Conservation (phyloP, 1,284 basidiomycete species). For the Uromyces viciae-fabae region DNA sequence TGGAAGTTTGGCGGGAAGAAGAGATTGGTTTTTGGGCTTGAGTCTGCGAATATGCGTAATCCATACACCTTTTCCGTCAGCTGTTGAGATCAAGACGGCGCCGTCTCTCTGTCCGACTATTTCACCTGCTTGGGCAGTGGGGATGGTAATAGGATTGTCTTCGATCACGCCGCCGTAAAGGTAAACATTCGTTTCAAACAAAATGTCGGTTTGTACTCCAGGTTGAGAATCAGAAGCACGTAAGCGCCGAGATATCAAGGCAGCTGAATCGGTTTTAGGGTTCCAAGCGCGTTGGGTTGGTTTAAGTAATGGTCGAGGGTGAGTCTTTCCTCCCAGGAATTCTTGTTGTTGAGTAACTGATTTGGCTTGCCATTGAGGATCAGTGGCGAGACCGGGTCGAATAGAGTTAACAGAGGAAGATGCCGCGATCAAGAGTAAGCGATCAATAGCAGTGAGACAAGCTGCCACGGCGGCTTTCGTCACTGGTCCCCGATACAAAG, state of each 20-base stretch:
- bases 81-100: conserved; percentile 57
- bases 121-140: conserved; percentile 52
- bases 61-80: conserved; percentile 56
- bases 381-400: conserved; percentile 1
- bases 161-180: conserved; percentile 57
- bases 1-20: conserved; percentile 57
- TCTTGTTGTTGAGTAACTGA: conserved; percentile 53
- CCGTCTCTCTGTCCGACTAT: conserved; percentile 57
- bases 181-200: conserved; percentile 49
- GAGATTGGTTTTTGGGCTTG: conserved; percentile 54
- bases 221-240: conserved; percentile 58
- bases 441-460: conserved; percentile 55
- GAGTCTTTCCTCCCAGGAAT: conserved; percentile 55
- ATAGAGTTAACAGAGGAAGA: conserved; percentile 32
- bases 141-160: conserved; percentile 48
- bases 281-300: conserved; percentile 54
- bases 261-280: conserved; percentile 54
- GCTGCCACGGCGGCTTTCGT: conserved; percentile 55
- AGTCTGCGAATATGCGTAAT: conserved; percentile 58
- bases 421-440: conserved; percentile 50
- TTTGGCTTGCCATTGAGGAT: conserved; percentile 44
- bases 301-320: conserved; percentile 56
- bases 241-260: conserved; percentile 55
- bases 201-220: conserved; percentile 54
- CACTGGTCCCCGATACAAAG: conserved; percentile 57